Percentiles rank a stretch among this genome's conserved stretches.
Evolutionary conservation across 2,329 filamentous ascomycete species (phyloP).

Genomic region (Sarocladiaceae sp.): DNA sequence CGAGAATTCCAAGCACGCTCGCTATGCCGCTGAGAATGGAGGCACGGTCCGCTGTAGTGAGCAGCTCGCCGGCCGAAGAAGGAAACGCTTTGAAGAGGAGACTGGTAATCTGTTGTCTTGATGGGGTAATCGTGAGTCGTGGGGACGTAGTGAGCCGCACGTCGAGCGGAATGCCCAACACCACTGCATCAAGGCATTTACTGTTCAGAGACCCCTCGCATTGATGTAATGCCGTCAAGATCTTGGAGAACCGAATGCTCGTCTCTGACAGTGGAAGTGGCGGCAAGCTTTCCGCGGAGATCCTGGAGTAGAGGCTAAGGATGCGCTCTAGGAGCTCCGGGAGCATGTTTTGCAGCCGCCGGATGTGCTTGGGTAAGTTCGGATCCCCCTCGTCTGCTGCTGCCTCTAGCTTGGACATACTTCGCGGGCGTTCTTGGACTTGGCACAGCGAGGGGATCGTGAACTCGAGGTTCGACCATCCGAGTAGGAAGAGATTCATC

Average conservation of each 20-base stretch:
- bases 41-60: conserved; percentile 70
- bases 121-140: conserved; percentile 48
- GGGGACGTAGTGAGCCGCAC: conserved; percentile 45
- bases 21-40: conserved; percentile 80
- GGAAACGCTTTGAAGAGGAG: conserved; percentile 66
- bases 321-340: conserved; percentile 73
- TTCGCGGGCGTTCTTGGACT: conserved; percentile 39
- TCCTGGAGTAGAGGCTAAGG: conserved; percentile 64
- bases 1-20: conserved; percentile 73
- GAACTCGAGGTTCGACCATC: conserved; percentile 80
- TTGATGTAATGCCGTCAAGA: conserved; percentile 61
- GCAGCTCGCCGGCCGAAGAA: conserved; percentile 54
- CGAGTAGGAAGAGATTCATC: conserved; percentile 74
- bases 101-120: conserved; percentile 45
- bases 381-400: conserved; percentile 28
- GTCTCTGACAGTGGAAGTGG: conserved; percentile 67
- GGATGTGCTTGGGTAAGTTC: conserved; percentile 45
- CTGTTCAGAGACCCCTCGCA: conserved; percentile 57
- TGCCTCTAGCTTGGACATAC: conserved; percentile 22
- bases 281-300: conserved; percentile 64
- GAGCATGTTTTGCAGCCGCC: conserved; percentile 51
- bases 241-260: conserved; percentile 65
- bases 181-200: conserved; percentile 56
- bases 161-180: conserved; percentile 52
- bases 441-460: conserved; percentile 57